Base-by-base conservation (phyloP, 306 rosid genomes). In the Abrus pulchellus region DNA sequence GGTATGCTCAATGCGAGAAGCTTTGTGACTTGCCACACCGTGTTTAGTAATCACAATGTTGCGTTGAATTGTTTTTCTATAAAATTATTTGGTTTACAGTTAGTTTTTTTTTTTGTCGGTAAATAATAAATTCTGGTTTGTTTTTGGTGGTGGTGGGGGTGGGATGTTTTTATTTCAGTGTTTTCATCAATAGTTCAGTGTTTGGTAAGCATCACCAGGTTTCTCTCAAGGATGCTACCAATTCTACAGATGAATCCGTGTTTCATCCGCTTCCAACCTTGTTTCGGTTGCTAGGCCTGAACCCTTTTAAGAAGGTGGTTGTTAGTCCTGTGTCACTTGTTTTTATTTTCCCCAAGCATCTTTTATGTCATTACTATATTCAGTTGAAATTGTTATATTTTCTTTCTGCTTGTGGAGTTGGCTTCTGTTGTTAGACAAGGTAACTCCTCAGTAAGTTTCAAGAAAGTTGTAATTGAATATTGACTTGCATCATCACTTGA, bases 241-340 rank as follows among this genome's bases (percentile, higher is more conserved):
- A 78, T 83, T 84, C 93, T 4, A 34, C 90, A 0, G 95, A 91
- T 43, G 98, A 91, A 74, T 88, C 97, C 3, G 86, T 94, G 67
- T 83, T 91, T 83, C 98, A 90, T 86, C 97, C 97, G 52, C 92
- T 94, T 63, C 95, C 97, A 38, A 86, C 81, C 36, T 86, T 92
- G 92, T 91, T 94, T 79, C 87, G 84, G 87, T 87, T 94, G 85
- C 92, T 94, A 12, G 94, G 98, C 60, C 65, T 90, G 76, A 85
- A 78, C 77, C 89, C 98, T 84, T 90, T 86, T 56, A 90, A 90
- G 89, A 91, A 91, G 98, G 98, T 94, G 69, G 29, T 65, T 55
- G 64, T 55, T 76, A 54, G 72, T 71, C 43, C n/a, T 27, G 4
- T 69, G 54, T 41, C 29, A 9, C 72, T 30, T 52, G 78, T 10